Evolutionary conservation across 2,329 filamentous ascomycete species (phyloP).

Genomic region (Helotiales sp.): DNA sequence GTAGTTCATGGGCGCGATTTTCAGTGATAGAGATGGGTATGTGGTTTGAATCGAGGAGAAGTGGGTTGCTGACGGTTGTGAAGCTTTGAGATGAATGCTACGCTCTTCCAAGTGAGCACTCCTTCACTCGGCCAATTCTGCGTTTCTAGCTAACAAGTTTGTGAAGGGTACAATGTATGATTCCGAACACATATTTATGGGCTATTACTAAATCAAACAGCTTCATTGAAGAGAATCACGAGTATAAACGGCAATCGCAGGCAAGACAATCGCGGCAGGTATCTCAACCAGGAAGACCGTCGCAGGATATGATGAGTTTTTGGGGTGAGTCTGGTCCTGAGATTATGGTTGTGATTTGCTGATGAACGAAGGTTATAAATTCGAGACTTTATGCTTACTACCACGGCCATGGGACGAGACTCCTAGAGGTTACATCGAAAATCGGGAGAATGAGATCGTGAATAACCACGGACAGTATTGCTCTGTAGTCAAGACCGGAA

Average conservation of each 20-base stretch:
- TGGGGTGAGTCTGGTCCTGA: conserved; percentile 67
- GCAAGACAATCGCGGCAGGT: conserved; percentile 58
- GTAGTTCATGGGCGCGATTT: conserved; percentile 85
- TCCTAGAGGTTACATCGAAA: conserved; percentile 77
- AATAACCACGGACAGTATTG: conserved; percentile 96
- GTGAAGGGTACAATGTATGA: conserved; percentile 59
- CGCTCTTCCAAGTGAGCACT: conserved; percentile 75
- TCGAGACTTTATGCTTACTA: conserved; percentile 83
- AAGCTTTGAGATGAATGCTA: conserved; percentile 96
- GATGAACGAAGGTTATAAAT: conserved; percentile 81
- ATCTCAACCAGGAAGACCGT: conserved; percentile 57
- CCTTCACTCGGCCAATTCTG: not conserved
- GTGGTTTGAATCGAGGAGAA: not conserved
- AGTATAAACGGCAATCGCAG: conserved; percentile 68
- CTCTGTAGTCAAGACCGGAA: conserved; percentile 86
- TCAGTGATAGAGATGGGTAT: conserved; percentile 79
- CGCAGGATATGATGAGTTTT: conserved; percentile 85
- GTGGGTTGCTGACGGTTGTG: conserved; percentile 20
- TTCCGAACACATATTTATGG: conserved; percentile 24
- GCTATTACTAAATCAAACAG: conserved; percentile 51
- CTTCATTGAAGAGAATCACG: conserved; percentile 91
- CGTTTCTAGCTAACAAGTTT: conserved; percentile 30
- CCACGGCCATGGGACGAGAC: conserved; percentile 75
- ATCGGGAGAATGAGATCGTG: conserved; percentile 71
- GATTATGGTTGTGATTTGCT: not conserved